Conservation (phyloP, 2,329 filamentous ascomycete species). For the Domatiomyces catenatus region DNA sequence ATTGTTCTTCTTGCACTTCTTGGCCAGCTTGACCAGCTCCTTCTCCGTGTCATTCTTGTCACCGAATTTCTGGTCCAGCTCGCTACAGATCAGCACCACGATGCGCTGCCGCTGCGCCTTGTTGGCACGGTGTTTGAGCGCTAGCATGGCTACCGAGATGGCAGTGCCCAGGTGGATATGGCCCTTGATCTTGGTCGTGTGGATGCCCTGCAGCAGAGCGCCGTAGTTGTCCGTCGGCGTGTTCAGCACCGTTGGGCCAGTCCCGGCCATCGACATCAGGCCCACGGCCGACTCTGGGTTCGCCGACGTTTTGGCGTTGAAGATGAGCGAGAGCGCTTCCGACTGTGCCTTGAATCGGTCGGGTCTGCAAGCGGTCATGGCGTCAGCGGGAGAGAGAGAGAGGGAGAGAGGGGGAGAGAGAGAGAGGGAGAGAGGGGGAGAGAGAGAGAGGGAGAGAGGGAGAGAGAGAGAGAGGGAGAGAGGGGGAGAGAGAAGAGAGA, state of each 20-base stretch:
- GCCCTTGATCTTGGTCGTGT: constrained; percentile 86
- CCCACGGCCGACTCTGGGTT: constrained; percentile 96
- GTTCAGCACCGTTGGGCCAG: constrained; percentile 90
- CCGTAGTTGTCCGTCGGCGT: constrained; percentile 93
- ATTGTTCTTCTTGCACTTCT: constrained; percentile 98
- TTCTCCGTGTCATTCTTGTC: constrained; percentile 62
- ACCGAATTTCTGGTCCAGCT: constrained; percentile 36
- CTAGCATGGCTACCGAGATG: constrained; percentile 83
- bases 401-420: too few relatives aligned
- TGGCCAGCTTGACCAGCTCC: constrained; percentile 72
- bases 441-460: too few relatives aligned
- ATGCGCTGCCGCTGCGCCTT: constrained; percentile 93
- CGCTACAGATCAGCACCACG: constrained; percentile 91
- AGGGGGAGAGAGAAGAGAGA: too few relatives aligned
- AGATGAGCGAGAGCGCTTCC: constrained; percentile 87
- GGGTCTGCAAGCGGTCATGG: constrained; percentile 40
- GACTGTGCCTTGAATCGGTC: constrained; percentile 92
- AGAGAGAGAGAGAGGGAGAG: too few relatives aligned
- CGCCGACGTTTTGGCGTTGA: constrained; percentile 84
- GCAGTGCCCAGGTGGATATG: constrained; percentile 77
- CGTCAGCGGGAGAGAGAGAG: background rate
- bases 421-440: too few relatives aligned
- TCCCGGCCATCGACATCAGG: constrained; percentile 96
- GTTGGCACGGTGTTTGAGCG: constrained; percentile 94
- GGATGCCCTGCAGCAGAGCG: constrained; percentile 82